Conservation (phyloP, 176 grass and related monocot genomes). For the Eleusine indica region DNA sequence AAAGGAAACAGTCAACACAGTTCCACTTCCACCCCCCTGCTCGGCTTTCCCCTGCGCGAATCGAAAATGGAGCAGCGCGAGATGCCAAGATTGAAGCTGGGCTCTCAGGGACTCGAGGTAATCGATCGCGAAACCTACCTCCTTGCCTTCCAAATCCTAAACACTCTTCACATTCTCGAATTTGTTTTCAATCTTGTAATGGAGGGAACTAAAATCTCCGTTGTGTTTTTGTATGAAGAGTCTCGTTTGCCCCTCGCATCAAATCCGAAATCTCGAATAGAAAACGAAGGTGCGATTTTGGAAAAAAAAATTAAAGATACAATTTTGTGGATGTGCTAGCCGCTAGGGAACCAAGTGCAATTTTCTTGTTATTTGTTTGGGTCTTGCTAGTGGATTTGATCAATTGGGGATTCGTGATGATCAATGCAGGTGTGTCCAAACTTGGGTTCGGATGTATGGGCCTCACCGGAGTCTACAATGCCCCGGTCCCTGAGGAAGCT, state of each 20-base stretch:
- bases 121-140: not conserved
- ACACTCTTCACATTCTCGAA: not conserved
- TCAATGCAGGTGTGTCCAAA: constrained; percentile 69
- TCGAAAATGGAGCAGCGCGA: constrained; percentile 42
- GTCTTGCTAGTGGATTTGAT: constrained; percentile 13
- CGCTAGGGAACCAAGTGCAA: not conserved
- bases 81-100: constrained; percentile 59
- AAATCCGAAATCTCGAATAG: not conserved
- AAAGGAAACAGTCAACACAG: not conserved
- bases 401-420: not conserved
- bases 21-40: not conserved
- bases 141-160: not conserved
- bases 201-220: not conserved
- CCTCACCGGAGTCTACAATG: constrained; percentile 67
- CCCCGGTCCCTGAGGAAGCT: constrained; percentile 55
- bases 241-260: not conserved
- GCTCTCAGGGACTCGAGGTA: constrained; percentile 70
- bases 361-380: not conserved
- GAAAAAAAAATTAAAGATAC: too few relatives aligned
- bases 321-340: not conserved
- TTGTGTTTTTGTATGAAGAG: not conserved
- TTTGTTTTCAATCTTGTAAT: not conserved
- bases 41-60: not conserved
- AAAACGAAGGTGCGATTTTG: not conserved
- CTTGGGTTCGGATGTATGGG: constrained; percentile 88